Evolutionary conservation across 2,329 filamentous ascomycete genomes (phyloP).

Genomic region (Talaromyces sp.): DNA sequence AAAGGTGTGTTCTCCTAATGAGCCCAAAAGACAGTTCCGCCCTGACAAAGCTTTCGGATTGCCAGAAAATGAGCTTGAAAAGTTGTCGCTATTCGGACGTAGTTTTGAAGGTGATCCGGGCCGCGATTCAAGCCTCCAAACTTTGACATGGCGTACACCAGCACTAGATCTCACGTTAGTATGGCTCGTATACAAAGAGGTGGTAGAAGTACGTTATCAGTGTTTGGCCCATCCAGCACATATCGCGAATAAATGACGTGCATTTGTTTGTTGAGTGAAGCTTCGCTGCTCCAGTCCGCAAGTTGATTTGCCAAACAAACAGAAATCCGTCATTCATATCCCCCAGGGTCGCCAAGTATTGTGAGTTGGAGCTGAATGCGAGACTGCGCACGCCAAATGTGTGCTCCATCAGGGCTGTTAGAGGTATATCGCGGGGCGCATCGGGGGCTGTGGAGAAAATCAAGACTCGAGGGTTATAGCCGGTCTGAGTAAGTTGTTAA

Average conservation of each 20-base stretch:
- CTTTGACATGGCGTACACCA: constrained; percentile 86
- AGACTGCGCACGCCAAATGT: constrained; percentile 83
- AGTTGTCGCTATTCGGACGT: constrained; percentile 47
- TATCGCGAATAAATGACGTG: constrained; percentile 78
- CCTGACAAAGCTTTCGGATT: constrained; percentile 72
- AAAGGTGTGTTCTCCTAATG: constrained; percentile 79
- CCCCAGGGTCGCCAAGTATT: constrained; percentile 83
- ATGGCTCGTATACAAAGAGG: constrained; percentile 17
- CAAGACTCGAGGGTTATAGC: constrained; percentile 85
- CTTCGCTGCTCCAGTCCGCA: constrained; percentile 74
- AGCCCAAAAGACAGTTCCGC: constrained; percentile 80
- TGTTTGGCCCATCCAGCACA: constrained; percentile 83
- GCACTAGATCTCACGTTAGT: constrained; percentile 41
- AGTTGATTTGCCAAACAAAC: constrained; percentile 83
- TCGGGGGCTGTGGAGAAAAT: constrained; percentile 80
- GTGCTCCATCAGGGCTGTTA: constrained; percentile 85
- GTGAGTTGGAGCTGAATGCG: constrained; percentile 83
- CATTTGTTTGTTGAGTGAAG: constrained; percentile 88
- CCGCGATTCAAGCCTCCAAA: constrained; percentile 73
- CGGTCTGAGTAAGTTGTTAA: constrained; percentile 55
- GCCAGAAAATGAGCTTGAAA: constrained; percentile 32
- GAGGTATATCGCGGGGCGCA: constrained; percentile 71
- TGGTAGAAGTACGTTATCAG: constrained; percentile 63
- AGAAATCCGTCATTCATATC: constrained; percentile 89
- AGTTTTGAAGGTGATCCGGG: constrained; percentile 62